Conservation (phyloP, 192 early-diverging fungal species). For the Coemansia sp. region DNA sequence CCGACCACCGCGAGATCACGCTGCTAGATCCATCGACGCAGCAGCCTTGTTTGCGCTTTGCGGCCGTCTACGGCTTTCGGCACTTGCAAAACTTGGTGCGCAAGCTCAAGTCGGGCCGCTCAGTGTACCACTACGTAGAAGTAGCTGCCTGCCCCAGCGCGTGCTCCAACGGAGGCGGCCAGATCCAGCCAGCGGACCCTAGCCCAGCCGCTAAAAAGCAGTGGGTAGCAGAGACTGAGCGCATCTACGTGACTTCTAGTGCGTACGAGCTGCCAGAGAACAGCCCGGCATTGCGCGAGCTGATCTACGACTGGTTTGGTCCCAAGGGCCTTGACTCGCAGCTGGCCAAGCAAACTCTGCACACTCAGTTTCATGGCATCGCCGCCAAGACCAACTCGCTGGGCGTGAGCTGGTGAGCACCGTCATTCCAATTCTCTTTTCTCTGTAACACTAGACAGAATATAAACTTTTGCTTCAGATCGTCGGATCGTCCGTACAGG, state of each 20-base stretch:
- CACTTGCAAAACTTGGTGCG: slow-evolving; percentile 98
- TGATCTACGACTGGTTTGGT: slow-evolving; percentile 85
- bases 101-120: slow-evolving; percentile 81
- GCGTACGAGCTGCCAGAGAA: slow-evolving; percentile 65
- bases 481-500: not conserved
- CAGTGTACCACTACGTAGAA: slow-evolving; percentile 86
- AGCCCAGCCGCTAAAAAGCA: slow-evolving; percentile 62
- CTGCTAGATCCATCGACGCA: slow-evolving; percentile 50
- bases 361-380: slow-evolving; percentile 86
- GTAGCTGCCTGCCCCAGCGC: slow-evolving; percentile 97
- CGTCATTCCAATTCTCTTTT: not conserved
- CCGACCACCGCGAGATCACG: slow-evolving; percentile 74
- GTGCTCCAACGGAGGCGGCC: slow-evolving; percentile 98
- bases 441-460: not conserved
- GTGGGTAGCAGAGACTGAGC: slow-evolving; percentile 70
- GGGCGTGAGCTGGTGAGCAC: slow-evolving; percentile 75
- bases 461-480: not conserved
- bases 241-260: slow-evolving; percentile 59
- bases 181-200: slow-evolving; percentile 63
- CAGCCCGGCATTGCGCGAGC: slow-evolving; percentile 50
- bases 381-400: slow-evolving; percentile 70
- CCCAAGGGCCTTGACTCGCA: slow-evolving; percentile 57
- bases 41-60: slow-evolving; percentile 72
- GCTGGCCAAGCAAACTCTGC: slow-evolving; percentile 60
- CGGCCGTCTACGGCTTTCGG: slow-evolving; percentile 88